Evolutionary conservation across 1,284 basidiomycete genomes (phyloP).

Genomic region (Chalciporus sp.): DNA sequence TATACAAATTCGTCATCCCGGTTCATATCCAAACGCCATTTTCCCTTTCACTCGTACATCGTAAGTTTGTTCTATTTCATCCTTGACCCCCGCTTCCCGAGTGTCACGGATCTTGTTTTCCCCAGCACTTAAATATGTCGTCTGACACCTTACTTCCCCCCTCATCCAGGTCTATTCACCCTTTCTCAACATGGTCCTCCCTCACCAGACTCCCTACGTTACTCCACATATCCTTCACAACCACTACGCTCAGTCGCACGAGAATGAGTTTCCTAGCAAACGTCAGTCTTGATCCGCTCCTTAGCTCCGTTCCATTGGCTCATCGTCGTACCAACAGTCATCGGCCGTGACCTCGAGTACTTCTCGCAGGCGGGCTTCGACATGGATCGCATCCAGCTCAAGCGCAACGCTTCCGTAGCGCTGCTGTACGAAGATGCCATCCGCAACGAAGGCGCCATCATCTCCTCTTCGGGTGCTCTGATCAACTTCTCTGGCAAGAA

Average conservation of each 20-base stretch:
- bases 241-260: constrained; percentile 72
- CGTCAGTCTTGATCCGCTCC: constrained; percentile 44
- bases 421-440: constrained; percentile 98
- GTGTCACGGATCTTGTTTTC: constrained; percentile 26
- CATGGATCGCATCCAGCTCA: constrained; percentile 86
- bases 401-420: constrained; percentile 95
- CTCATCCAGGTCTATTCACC: constrained; percentile 15
- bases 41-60: background rate
- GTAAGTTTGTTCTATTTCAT: constrained; percentile 24
- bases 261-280: constrained; percentile 60
- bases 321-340: constrained; percentile 49
- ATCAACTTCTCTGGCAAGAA: constrained; percentile 99
- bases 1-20: constrained; percentile 7
- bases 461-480: constrained; percentile 93
- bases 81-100: constrained; percentile 11
- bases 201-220: constrained; percentile 75
- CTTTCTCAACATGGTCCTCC: constrained; percentile 51
- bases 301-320: constrained; percentile 7
- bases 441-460: constrained; percentile 96
- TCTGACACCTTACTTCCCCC: constrained; percentile 11
- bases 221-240: constrained; percentile 85
- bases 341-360: constrained; percentile 93
- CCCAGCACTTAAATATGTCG: constrained; percentile 14
- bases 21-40: constrained; percentile 1
- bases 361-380: constrained; percentile 99